phyloP scores from a whole-genome alignment of 1,284 basidiomycete genomes.

The Ganoderma sp. region DNA sequence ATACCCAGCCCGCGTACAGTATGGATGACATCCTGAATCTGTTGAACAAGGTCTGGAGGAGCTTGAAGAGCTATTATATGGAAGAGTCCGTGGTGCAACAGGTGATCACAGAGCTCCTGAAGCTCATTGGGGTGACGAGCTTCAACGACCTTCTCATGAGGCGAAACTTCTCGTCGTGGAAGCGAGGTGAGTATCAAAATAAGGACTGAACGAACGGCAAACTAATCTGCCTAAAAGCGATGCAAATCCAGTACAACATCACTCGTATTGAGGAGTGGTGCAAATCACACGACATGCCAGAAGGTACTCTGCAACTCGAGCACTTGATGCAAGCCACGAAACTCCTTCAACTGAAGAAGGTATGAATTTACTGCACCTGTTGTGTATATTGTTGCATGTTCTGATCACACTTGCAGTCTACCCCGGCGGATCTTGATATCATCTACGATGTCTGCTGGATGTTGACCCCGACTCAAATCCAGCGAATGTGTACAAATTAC shows the following conservation, averaged over 20 bases:
- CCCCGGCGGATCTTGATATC: slow-evolving; percentile 94
- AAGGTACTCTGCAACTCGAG: slow-evolving; percentile 96
- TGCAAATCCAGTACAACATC: slow-evolving; percentile 99
- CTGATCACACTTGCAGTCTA: slow-evolving; percentile 63
- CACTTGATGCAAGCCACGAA: slow-evolving; percentile 99
- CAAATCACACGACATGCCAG: slow-evolving; percentile 98
- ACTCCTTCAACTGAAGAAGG: slow-evolving; percentile 97
- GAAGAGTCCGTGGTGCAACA: slow-evolving; percentile 98
- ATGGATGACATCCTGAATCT: slow-evolving; percentile 99
- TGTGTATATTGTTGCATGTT: slow-evolving; percentile 19
- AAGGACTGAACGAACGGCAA: not conserved
- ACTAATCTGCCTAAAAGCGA: slow-evolving; percentile 58
- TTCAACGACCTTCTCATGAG: slow-evolving; percentile 99
- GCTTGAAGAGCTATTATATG: slow-evolving; percentile 98
- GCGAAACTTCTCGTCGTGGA: slow-evolving; percentile 99
- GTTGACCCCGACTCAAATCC: slow-evolving; percentile 98
- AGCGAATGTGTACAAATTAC: slow-evolving; percentile 98
- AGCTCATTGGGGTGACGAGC: slow-evolving; percentile 95
- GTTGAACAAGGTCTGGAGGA: slow-evolving; percentile 98
- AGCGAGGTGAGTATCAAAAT: slow-evolving; percentile 74
- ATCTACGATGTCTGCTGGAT: slow-evolving; percentile 99
- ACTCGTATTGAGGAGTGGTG: slow-evolving; percentile 98
- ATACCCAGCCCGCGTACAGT: slow-evolving; percentile 87
- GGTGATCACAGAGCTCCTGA: slow-evolving; percentile 94
- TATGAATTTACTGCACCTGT: slow-evolving; percentile 40